Evolutionary conservation across 2,329 filamentous ascomycete species (phyloP).

Genomic region (Epichloe sibirici): DNA sequence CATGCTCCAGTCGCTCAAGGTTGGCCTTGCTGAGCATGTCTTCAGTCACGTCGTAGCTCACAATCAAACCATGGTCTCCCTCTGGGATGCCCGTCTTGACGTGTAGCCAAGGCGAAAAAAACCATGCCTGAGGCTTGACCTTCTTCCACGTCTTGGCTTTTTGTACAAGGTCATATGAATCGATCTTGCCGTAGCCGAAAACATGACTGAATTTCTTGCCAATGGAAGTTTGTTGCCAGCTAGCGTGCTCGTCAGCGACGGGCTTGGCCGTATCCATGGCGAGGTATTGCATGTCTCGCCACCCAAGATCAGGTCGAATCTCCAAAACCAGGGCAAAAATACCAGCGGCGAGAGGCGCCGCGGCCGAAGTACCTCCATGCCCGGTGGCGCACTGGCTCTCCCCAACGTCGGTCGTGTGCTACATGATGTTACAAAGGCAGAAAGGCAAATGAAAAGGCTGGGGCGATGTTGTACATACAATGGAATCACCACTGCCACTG

Average conservation of each 20-base stretch:
- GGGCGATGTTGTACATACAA: constrained; percentile 35
- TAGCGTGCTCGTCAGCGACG: constrained; percentile 53
- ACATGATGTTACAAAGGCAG: constrained; percentile 1
- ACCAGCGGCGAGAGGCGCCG: constrained; percentile 82
- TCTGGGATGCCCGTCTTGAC: constrained; percentile 79
- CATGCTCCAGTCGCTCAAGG: constrained; percentile 77
- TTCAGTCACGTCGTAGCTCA: constrained; percentile 68
- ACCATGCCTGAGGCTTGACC: constrained; percentile 95
- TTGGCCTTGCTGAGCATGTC: constrained; percentile 76
- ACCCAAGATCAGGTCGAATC: constrained; percentile 73
- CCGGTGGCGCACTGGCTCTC: constrained; percentile 61
- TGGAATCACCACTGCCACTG: constrained; percentile 76
- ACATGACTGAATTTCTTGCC: constrained; percentile 88
- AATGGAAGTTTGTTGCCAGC: constrained; percentile 71
- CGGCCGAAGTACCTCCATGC: constrained; percentile 94
- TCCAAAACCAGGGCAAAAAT: constrained; percentile 82
- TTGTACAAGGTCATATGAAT: constrained; percentile 75
- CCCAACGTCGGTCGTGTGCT: constrained; percentile 92
- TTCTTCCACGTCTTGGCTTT: constrained; percentile 72
- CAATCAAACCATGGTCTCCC: constrained; percentile 66
- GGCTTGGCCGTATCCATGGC: constrained; percentile 74
- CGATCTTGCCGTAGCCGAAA: constrained; percentile 91
- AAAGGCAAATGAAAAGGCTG: neutral
- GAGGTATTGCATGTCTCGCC: constrained; percentile 92
- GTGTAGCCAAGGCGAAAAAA: constrained; percentile 83